Evolutionary conservation across 1,284 basidiomycete genomes (phyloP), one percentile per base, ranked within the genome.

Genomic region (Boletus albobrunnescens): DNA sequence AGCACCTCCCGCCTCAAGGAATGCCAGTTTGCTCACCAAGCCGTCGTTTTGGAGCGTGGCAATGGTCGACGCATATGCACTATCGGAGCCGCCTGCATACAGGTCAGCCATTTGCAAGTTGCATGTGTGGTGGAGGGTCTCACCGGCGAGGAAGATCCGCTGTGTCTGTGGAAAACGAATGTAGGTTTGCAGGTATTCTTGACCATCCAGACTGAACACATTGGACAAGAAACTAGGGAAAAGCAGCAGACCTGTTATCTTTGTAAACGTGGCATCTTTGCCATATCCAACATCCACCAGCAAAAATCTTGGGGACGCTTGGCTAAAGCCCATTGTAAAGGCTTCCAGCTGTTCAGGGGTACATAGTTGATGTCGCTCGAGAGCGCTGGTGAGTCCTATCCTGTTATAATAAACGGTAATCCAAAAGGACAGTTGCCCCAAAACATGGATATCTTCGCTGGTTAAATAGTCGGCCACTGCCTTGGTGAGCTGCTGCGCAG

Each of bases 151-250:
- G 64, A 89, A 84, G 36, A 91, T 71, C 40, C 81, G 79, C 39
- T 83, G 70, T 27, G 84, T 90, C 61, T 91, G 87, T 9, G 82
- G 78, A 57, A 91, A 83, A 49, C 77, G 75, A 37, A 78, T 72
- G 62, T 82, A 90, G n/a, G 86, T 83, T 64, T 83, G 76, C 31
- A 91, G 67, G 61, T 87, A 81, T 63, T 88, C 88, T 90, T 24
- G 20, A 38, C n/a, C 31, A 22, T 17, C 20, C 13, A n/a, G 17
- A 17, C 33, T 54, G 22, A 46, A 40, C 42, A 33, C 32, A 40
- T 51, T 37, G 22, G 16, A 22, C 14, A 36, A 16, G 9, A 1
- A 41, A 38, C 23, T 32, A 13, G 36, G 13, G 42, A 26, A 28
- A 16, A 3, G 33, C 6, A 14, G 47, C 61, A 11, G 36, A 87